Evolutionary conservation across 2,329 filamentous ascomycete genomes (phyloP).

Genomic region (Geosmithia flava): DNA sequence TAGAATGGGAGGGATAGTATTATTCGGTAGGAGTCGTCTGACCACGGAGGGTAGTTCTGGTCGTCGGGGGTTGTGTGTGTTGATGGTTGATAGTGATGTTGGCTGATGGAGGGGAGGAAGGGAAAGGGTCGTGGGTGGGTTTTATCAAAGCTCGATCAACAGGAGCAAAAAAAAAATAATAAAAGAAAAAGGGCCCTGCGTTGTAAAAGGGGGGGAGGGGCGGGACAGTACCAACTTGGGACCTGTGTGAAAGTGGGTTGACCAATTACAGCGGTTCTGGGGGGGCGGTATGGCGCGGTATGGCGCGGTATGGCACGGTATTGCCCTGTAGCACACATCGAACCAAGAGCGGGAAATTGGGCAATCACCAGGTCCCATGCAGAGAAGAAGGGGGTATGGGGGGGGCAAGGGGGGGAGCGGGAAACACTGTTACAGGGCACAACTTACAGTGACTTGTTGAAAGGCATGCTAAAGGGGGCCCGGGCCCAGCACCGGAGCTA

Average conservation of each 20-base stretch:
- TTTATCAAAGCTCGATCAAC: constrained; percentile 1
- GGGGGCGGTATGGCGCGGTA: no score
- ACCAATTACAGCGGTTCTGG: not conserved
- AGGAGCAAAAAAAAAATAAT: not conserved
- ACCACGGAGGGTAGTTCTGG: not conserved
- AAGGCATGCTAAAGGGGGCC: not conserved
- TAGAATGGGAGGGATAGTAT: not conserved
- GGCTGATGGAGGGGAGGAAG: not conserved
- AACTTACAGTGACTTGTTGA: not conserved
- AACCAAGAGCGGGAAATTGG: not conserved
- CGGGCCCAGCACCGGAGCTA: no score
- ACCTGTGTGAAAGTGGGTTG: not conserved
- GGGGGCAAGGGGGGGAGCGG: no score
- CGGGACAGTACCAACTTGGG: not conserved
- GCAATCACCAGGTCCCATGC: not conserved
- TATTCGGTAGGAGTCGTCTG: not conserved
- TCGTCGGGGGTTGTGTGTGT: not conserved
- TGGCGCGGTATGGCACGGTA: not conserved
- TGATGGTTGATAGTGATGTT: not conserved
- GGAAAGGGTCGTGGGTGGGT: not conserved
- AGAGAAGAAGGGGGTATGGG: not conserved
- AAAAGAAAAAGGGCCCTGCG: not conserved
- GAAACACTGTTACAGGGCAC: no score
- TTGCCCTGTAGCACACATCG: not conserved
- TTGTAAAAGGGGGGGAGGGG: not conserved